phyloP scores from a whole-genome alignment of 139 green algal genomes.

The Coccomyxa sp. region DNA sequence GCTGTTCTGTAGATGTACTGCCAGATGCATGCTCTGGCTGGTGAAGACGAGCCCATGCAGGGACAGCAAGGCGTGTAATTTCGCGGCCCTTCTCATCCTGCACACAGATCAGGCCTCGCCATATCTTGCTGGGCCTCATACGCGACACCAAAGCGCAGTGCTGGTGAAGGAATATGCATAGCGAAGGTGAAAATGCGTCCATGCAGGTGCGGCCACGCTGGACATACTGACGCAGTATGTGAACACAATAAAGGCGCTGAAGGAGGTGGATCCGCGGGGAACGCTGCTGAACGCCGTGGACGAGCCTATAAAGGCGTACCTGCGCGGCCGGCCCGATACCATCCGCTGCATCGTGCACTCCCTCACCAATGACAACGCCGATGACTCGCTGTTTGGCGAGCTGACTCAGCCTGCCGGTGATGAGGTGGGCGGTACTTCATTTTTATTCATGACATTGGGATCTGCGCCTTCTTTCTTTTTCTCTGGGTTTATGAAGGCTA shows the following conservation, averaged over 20 bases:
- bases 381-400: constrained; percentile 58
- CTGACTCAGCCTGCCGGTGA: constrained; percentile 31
- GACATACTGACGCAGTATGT: constrained; percentile 93
- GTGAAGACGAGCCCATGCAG: too few species aligned
- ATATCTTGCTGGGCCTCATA: too few species aligned
- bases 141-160: too few species aligned
- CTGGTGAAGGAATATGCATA: too few species aligned
- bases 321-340: constrained; percentile 57
- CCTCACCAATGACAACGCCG: constrained; percentile 72
- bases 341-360: constrained; percentile 90
- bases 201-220: constrained; percentile 74
- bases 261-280: constrained; percentile 52
- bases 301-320: constrained; percentile 52
- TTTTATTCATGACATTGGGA: background rate
- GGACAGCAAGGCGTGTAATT: too few species aligned
- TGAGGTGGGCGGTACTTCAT: constrained; percentile 11
- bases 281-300: constrained; percentile 71
- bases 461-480: background rate
- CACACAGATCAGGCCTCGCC: too few species aligned
- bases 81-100: too few species aligned
- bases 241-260: constrained; percentile 70
- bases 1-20: background rate
- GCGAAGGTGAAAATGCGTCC: background rate
- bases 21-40: too few species aligned
- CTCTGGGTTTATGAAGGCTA: background rate